Conservation (phyloP, 148 eudicot species). For the Beta vulgaris region DNA sequence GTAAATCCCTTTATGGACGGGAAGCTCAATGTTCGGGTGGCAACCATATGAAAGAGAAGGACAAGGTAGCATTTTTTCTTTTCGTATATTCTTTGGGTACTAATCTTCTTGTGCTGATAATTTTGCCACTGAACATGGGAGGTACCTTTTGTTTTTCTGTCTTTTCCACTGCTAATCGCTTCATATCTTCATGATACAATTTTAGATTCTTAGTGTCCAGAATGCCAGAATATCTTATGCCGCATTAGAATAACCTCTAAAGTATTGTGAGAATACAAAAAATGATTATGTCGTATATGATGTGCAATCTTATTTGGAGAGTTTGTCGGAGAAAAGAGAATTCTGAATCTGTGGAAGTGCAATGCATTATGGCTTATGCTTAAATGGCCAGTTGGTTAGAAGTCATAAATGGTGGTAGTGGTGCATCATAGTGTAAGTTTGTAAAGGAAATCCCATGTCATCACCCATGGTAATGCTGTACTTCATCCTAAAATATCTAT, state of each 20-base stretch:
- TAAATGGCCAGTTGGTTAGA: no score
- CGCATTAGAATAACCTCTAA: neutral
- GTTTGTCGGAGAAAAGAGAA: neutral
- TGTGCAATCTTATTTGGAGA: neutral
- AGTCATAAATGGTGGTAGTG: no score
- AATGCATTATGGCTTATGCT: no score
- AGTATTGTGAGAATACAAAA: neutral
- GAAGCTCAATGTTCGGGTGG: conserved; percentile 15
- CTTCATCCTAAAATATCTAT: no score
- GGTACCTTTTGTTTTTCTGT: neutral
- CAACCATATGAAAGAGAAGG: conserved; percentile 16
- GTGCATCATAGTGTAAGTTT: no score
- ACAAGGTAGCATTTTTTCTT: conserved; percentile 34
- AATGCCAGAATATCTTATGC: neutral
- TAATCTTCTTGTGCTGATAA: neutral
- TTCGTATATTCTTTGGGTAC: neutral
- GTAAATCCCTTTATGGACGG: conserved; percentile 28
- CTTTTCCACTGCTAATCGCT: neutral
- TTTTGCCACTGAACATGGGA: neutral
- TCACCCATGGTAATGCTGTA: no score
- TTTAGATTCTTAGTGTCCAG: neutral
- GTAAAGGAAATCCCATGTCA: no score
- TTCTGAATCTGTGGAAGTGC: no score
- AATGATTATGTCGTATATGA: neutral
- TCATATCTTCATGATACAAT: neutral